These are phyloP conservation scores for Vicia sativa DNA, from an alignment of 306 rosid species.

Conservation along the genomic window DNA sequence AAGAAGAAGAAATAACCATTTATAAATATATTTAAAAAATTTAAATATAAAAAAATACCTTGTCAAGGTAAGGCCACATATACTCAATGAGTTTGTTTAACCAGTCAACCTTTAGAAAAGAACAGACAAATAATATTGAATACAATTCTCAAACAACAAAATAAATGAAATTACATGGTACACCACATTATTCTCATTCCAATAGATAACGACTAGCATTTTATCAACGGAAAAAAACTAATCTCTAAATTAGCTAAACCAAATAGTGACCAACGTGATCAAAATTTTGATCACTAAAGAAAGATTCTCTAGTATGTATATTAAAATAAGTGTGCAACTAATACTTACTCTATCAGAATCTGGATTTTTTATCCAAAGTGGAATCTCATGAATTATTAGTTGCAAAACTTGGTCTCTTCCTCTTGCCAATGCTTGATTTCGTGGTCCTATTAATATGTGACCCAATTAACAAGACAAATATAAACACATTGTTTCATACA, in stretches of 20 bases:
- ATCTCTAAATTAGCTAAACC: no score
- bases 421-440: slow-evolving; percentile 63
- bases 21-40: background rate
- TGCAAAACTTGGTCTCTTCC: slow-evolving; percentile 68
- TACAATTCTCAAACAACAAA: slow-evolving; percentile 17
- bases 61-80: slow-evolving; percentile 98
- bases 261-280: no score
- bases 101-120: slow-evolving; percentile 72
- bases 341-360: slow-evolving; percentile 82
- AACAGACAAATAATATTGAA: background rate
- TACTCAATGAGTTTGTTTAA: slow-evolving; percentile 69
- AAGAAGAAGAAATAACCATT: background rate
- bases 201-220: no score
- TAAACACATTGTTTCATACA: background rate
- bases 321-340: background rate
- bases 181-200: no score
- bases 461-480: background rate
- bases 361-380: slow-evolving; percentile 90
- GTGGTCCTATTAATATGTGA: slow-evolving; percentile 47
- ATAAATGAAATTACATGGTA: background rate
- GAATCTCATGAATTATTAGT: slow-evolving; percentile 86
- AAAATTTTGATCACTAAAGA: no score
- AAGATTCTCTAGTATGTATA: no score
- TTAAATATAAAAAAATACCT: slow-evolving; percentile 47
- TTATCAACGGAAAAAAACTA: no score